Conservation (phyloP, 306 rosid species). For the Rubus parviflorus region DNA sequence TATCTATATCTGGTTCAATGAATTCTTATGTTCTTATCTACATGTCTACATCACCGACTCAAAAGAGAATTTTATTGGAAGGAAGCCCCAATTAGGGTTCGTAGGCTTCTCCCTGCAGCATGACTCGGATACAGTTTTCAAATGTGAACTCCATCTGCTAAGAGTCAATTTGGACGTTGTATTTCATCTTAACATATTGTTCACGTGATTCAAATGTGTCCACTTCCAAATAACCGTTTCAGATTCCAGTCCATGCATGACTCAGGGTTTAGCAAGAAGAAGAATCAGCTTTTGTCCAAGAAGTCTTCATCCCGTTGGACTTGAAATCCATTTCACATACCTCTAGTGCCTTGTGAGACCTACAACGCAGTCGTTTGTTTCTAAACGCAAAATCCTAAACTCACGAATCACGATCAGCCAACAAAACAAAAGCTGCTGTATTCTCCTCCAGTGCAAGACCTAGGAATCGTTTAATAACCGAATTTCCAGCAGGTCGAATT, state of each 20-base stretch:
- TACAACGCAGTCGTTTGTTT: background rate
- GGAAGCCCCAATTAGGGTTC: background rate
- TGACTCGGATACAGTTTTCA: background rate
- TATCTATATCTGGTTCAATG: too few relatives aligned
- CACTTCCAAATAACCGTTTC: background rate
- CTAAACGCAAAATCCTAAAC: background rate
- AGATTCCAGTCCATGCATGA: background rate
- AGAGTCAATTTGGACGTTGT: too few relatives aligned
- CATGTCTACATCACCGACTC: too few relatives aligned
- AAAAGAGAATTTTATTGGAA: too few relatives aligned
- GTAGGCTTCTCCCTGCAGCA: too few relatives aligned
- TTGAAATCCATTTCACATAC: background rate
- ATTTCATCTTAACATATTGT: too few relatives aligned
- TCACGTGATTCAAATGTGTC: background rate
- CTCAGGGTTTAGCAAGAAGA: background rate
- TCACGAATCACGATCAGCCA: background rate
- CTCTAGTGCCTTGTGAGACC: background rate
- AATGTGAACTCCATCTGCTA: background rate
- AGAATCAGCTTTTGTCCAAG: background rate
- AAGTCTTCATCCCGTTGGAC: background rate
- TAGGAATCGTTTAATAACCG: background rate
- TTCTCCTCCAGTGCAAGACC: background rate
- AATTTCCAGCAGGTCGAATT: background rate
- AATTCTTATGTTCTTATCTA: too few relatives aligned
- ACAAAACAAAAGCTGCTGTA: background rate